Conservation (phyloP, 306 rosid species). For the Chamaecrista fasciculata region DNA sequence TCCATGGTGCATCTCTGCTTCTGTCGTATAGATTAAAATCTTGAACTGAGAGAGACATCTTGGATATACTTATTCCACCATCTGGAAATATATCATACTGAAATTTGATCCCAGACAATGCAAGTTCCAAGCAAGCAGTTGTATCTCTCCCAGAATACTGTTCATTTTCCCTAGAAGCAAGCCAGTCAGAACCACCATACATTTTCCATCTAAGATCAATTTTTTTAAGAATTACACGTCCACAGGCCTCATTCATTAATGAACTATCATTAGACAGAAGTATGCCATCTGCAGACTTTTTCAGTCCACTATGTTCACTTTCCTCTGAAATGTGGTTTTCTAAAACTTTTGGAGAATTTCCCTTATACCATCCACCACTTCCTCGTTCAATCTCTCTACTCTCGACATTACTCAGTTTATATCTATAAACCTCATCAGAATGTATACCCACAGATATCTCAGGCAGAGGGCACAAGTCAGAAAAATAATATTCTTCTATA, state of each 20-base stretch:
- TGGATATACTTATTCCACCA: conserved; percentile 73
- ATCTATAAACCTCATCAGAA: conserved; percentile 46
- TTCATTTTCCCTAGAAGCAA: conserved; percentile 40
- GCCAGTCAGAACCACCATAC: conserved; percentile 80
- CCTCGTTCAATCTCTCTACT: conserved; percentile 52
- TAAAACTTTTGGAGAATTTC: conserved; percentile 46
- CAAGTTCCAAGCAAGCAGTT: conserved; percentile 58
- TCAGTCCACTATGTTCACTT: conserved; percentile 31
- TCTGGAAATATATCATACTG: conserved; percentile 70
- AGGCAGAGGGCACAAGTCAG: conserved; percentile 55
- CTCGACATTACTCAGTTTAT: conserved; percentile 36
- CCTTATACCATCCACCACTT: conserved; percentile 76
- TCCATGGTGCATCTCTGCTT: conserved; percentile 93
- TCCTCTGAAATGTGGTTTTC: conserved; percentile 76
- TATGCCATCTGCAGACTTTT: conserved; percentile 34
- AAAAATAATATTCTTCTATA: conserved; percentile 68
- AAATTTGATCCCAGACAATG: conserved; percentile 65
- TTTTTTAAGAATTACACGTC: conserved; percentile 65
- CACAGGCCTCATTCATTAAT: conserved; percentile 43
- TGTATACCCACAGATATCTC: conserved; percentile 52
- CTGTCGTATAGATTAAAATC: conserved; percentile 73
- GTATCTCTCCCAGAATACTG: conserved; percentile 60
- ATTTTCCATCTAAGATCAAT: conserved; percentile 84
- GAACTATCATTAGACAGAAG: conserved; percentile 40
- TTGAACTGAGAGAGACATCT: conserved; percentile 71